Evolutionary conservation across 805 yeast genomes (phyloP).

Genomic region (Candida ficus): DNA sequence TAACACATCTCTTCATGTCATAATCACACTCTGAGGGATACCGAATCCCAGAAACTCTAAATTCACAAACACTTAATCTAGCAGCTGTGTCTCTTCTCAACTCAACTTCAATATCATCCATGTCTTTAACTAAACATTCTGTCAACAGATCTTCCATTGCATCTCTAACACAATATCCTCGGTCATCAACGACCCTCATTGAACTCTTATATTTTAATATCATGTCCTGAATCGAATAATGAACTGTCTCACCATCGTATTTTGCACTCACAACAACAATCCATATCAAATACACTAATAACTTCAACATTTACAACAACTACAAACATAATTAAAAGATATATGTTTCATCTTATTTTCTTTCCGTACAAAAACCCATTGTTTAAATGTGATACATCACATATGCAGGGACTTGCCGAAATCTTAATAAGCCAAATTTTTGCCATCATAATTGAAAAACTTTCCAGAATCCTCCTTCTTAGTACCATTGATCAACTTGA

Average conservation of each 20-base stretch:
- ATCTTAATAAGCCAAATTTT: too few relatives aligned
- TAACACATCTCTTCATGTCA: conserved; percentile 33
- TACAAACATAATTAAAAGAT: too few relatives aligned
- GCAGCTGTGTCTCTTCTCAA: conserved; percentile 37
- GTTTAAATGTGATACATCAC: too few relatives aligned
- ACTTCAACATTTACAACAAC: too few relatives aligned
- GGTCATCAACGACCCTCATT: too few relatives aligned
- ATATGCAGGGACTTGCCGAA: too few relatives aligned
- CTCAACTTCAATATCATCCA: conserved; percentile 33
- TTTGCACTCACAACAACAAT: too few relatives aligned
- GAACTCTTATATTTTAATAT: conserved; percentile 13
- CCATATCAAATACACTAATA: too few relatives aligned
- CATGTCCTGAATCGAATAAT: conserved; percentile 19
- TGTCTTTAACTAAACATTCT: conserved; percentile 35
- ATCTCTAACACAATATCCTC: conserved; percentile 30
- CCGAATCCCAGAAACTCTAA: conserved; percentile 38
- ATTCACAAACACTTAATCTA: conserved; percentile 49
- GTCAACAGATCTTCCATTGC: conserved; percentile 38
- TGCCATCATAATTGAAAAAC: too few relatives aligned
- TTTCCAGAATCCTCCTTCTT: too few relatives aligned
- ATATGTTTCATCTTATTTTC: too few relatives aligned
- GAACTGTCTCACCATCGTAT: conserved; percentile 2
- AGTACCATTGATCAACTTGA: neutral
- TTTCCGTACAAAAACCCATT: too few relatives aligned
- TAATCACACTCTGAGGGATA: conserved; percentile 26